Percentiles rank a stretch among this genome's conserved stretches.
Conservation (phyloP, 2,329 filamentous ascomycete genomes). For the Aureobasidium pullulans region DNA sequence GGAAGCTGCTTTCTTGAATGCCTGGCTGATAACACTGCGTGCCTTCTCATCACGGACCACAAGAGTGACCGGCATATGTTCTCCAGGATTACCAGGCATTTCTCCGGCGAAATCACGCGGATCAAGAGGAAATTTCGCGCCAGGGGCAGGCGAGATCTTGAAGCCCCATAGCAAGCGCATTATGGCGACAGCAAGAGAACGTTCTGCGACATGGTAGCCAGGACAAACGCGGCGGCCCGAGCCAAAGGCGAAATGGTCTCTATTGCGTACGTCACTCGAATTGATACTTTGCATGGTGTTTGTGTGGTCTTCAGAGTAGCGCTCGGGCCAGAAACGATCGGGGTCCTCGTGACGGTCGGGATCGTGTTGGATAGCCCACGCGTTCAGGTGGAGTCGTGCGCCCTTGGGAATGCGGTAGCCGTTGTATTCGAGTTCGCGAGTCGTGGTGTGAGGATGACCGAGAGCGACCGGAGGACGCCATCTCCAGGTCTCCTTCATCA, state of each 20-base stretch:
- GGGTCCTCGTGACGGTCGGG: slow-evolving; percentile 23
- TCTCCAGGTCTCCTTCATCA: slow-evolving; percentile 50
- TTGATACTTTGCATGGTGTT: slow-evolving; percentile 28
- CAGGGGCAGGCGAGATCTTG: slow-evolving; percentile 17
- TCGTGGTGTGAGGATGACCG: slow-evolving; percentile 29
- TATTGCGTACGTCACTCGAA: slow-evolving; percentile 23
- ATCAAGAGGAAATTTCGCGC: background rate
- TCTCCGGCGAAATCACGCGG: background rate
- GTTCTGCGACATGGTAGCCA: slow-evolving; percentile 31
- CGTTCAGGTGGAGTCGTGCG: slow-evolving; percentile 25
- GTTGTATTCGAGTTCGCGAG: slow-evolving; percentile 31
- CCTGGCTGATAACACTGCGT: background rate
- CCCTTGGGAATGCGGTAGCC: slow-evolving; percentile 32
- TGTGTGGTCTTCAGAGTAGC: slow-evolving; percentile 17
- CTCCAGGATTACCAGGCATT: slow-evolving; percentile 4
- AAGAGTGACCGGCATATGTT: slow-evolving; percentile 1
- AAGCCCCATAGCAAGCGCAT: slow-evolving; percentile 31
- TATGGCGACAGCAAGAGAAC: slow-evolving; percentile 30
- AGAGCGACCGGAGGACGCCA: slow-evolving; percentile 47
- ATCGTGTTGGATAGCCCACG: slow-evolving; percentile 28
- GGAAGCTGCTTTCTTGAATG: background rate
- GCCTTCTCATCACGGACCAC: background rate
- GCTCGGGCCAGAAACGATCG: slow-evolving; percentile 25
- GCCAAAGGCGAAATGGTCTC: slow-evolving; percentile 32
- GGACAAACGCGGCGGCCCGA: slow-evolving; percentile 30